Conservation (phyloP, 768 basidiomycete genomes). For the Hypsizygus marmoreus region DNA sequence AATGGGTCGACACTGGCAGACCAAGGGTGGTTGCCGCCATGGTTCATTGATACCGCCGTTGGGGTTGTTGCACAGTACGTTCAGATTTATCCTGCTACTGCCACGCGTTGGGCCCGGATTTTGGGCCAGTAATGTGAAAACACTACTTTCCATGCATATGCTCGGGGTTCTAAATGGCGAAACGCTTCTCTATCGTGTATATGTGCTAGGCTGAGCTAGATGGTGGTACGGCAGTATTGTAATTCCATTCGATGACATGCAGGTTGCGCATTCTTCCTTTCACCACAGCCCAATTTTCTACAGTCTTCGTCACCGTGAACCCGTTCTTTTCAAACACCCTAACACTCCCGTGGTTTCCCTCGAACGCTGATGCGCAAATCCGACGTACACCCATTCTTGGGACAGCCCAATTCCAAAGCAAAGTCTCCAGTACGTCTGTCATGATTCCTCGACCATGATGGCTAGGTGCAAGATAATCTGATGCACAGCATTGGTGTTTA, state of each 20-base stretch:
- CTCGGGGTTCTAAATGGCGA: too few species aligned
- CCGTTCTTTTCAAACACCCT: conserved; percentile 71
- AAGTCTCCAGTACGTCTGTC: conserved; percentile 58
- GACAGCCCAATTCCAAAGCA: conserved; percentile 62
- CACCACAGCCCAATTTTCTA: conserved; percentile 39
- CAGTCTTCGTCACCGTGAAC: conserved; percentile 42
- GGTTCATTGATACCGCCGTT: conserved; percentile 17
- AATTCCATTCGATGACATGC: conserved; percentile 37
- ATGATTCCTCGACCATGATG: conserved; percentile 75
- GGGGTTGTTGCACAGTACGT: conserved; percentile 8
- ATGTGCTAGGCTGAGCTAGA: too few species aligned
- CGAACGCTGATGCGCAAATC: conserved; percentile 46
- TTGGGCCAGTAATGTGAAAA: too few species aligned
- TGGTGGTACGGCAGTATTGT: neutral
- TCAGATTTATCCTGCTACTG: too few species aligned
- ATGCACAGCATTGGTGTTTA: neutral
- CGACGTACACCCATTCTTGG: conserved; percentile 60
- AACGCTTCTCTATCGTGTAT: too few species aligned
- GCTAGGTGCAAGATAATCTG: conserved; percentile 62
- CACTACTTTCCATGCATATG: too few species aligned
- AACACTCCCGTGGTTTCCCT: conserved; percentile 59
- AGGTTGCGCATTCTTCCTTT: conserved; percentile 39
- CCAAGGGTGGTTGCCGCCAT: conserved; percentile 14
- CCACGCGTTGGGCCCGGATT: too few species aligned
- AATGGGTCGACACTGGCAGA: neutral